Conservation (phyloP, 345 rosid species). For the Arabis alpina region DNA sequence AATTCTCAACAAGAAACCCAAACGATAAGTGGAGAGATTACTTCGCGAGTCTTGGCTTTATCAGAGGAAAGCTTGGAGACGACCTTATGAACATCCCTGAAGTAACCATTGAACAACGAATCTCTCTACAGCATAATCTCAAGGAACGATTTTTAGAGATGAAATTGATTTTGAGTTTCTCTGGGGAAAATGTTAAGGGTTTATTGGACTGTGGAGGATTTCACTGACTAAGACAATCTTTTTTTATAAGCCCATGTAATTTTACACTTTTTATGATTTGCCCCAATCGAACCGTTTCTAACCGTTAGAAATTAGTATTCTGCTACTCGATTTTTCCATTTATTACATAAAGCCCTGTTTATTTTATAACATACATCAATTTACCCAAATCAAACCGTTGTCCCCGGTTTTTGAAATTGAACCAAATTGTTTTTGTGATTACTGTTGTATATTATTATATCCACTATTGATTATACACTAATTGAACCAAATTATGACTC, state of each 20-base stretch:
- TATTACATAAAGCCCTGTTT: not conserved
- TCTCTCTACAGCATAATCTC: constrained; percentile 28
- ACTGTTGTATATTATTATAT: too few relatives aligned
- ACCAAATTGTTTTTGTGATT: not conserved
- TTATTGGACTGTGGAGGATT: constrained; percentile 4
- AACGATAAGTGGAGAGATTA: constrained; percentile 41
- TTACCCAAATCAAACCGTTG: constrained; percentile 1
- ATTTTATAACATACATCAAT: not conserved
- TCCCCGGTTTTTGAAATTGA: not conserved
- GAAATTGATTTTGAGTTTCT: constrained; percentile 17
- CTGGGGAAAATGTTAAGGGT: constrained; percentile 34
- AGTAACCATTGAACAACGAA: constrained; percentile 45
- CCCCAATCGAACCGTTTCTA: not conserved
- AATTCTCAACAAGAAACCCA: constrained; percentile 24
- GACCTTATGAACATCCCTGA: constrained; percentile 83
- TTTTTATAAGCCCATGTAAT: not conserved
- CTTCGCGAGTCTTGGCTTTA: constrained; percentile 87
- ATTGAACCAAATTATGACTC: too few relatives aligned
- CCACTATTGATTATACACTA: too few relatives aligned
- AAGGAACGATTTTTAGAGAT: too few relatives aligned
- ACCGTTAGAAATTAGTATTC: too few relatives aligned
- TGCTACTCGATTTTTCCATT: too few relatives aligned
- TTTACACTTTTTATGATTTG: not conserved
- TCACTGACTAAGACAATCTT: constrained; percentile 10
- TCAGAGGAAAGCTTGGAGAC: constrained; percentile 89